Evolutionary conservation across 2,329 filamentous ascomycete genomes (phyloP).

Genomic region (Fusarium citri): DNA sequence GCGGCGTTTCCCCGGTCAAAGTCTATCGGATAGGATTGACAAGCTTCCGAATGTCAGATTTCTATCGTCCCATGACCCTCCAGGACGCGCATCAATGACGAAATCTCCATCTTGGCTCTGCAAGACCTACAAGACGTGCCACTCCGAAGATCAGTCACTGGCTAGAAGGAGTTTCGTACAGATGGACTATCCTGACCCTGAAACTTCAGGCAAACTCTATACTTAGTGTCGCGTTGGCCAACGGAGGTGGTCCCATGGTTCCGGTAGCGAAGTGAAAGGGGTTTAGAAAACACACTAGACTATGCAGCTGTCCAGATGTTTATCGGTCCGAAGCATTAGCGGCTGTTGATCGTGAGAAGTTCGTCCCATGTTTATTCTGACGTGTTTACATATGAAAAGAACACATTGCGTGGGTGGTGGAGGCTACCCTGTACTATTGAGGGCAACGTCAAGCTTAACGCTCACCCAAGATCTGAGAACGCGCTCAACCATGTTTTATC

Average conservation of each 20-base stretch:
- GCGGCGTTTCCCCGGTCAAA: too few relatives aligned
- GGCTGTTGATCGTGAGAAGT: not conserved
- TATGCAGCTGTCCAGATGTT: rapidly evolving
- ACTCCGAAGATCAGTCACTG: not conserved
- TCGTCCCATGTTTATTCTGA: not conserved
- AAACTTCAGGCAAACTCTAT: not conserved
- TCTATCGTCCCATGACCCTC: not conserved
- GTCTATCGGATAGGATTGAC: not conserved
- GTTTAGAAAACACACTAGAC: too few relatives aligned
- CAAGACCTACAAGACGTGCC: too few relatives aligned
- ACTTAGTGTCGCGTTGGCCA: rapidly evolving
- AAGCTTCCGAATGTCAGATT: not conserved
- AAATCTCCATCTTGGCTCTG: not conserved
- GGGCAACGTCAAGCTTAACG: too few relatives aligned
- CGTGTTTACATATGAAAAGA: not conserved
- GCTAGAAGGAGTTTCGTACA: rapidly evolving
- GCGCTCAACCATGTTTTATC: too few relatives aligned
- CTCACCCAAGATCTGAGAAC: too few relatives aligned
- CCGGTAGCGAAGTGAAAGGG: not conserved
- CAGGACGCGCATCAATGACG: not conserved
- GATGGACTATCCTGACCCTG: not conserved
- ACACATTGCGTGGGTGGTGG: not conserved
- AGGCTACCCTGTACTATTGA: not conserved
- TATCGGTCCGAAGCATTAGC: too few relatives aligned
- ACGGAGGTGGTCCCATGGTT: not conserved